These are phyloP conservation scores for Glebionis coronaria DNA, from an alignment of 129 eudicot species.

Conservation along the genomic window DNA sequence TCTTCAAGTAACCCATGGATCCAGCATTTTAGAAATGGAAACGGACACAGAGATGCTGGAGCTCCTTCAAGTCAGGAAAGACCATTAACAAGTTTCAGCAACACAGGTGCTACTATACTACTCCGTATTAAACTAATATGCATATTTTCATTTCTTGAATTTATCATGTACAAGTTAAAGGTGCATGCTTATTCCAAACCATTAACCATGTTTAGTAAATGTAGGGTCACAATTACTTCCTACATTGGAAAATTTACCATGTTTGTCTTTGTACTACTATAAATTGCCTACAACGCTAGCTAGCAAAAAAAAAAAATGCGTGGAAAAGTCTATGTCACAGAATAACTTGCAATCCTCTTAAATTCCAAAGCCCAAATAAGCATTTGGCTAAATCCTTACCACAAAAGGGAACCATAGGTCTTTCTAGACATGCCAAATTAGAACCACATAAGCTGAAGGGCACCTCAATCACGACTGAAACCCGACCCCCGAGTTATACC, in stretches of 20 bases:
- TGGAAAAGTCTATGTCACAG: neutral
- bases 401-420: neutral
- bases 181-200: neutral
- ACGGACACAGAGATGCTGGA: conserved; percentile 25
- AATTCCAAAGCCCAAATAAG: neutral
- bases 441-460: too few species aligned
- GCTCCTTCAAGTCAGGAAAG: conserved; percentile 24
- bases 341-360: neutral
- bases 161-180: neutral
- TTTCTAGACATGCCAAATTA: neutral
- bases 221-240: neutral
- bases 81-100: conserved; percentile 22
- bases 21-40: conserved; percentile 44
- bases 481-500: too few species aligned
- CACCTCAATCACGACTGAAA: too few species aligned
- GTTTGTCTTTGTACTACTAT: neutral
- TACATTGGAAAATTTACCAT: neutral
- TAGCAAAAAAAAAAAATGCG: too few species aligned
- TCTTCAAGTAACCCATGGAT: conserved; percentile 54
- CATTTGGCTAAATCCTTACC: neutral
- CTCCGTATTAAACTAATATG: neutral
- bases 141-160: neutral
- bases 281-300: neutral
- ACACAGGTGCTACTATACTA: conserved; percentile 32
- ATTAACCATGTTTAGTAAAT: neutral